These are phyloP conservation scores for Closterium sp. DNA, from an alignment of 139 green algal species.

Conservation along the genomic window DNA sequence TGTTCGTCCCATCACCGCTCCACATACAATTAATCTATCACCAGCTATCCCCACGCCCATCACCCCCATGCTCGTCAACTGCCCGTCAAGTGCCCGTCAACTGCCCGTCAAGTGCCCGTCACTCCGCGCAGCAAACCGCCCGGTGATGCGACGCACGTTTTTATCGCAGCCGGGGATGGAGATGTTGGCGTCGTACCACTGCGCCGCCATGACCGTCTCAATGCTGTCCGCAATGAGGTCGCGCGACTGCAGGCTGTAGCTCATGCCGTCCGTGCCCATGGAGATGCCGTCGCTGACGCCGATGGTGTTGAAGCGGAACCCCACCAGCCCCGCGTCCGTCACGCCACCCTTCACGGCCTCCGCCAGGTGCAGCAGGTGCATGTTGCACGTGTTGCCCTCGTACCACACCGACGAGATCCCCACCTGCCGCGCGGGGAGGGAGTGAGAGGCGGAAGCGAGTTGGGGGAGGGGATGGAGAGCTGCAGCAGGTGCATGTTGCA, in stretches of 20 bases:
- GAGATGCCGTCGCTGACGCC: constrained; percentile 95
- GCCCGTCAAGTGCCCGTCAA: too few relatives aligned
- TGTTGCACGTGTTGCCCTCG: constrained; percentile 99
- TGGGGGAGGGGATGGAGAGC: too few relatives aligned
- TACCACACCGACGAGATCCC: constrained; percentile 96
- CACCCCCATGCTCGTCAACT: not conserved
- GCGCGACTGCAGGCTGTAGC: constrained; percentile 71
- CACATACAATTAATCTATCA: too few relatives aligned
- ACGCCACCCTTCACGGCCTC: constrained; percentile 90
- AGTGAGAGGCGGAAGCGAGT: too few relatives aligned
- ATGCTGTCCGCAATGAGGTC: constrained; percentile 95
- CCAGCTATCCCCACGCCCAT: not conserved
- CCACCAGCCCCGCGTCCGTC: constrained; percentile 78
- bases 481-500: constrained; percentile 99
- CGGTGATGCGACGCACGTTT: constrained; percentile 37
- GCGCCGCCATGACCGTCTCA: constrained; percentile 93
- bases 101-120: too few relatives aligned
- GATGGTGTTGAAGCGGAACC: constrained; percentile 75
- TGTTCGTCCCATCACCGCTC: too few relatives aligned
- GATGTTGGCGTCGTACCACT: constrained; percentile 94
- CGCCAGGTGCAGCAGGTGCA: constrained; percentile 94
- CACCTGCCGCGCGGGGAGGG: constrained; percentile 49
- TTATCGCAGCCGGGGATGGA: constrained; percentile 68
- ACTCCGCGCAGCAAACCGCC: too few relatives aligned
- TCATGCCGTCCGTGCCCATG: constrained; percentile 99